A percentile compares a stretch with the other conserved stretches of the same genome.
These are phyloP conservation scores for Salisapilia sapeloensis DNA, from an alignment of 352 stramenopile species.

Conservation along the genomic window DNA sequence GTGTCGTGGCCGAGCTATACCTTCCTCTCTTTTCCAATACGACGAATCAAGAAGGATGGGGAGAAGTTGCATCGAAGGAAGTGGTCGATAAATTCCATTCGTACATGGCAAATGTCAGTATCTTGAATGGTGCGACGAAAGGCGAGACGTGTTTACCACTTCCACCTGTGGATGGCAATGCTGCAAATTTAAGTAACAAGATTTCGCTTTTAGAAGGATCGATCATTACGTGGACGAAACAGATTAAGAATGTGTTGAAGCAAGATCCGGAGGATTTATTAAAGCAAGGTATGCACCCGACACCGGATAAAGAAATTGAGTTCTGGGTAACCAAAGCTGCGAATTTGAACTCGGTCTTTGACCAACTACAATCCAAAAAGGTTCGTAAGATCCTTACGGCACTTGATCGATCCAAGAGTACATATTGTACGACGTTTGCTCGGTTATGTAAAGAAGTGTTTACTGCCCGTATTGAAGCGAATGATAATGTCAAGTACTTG, in stretches of 20 bases:
- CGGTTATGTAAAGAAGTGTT: constrained; percentile 96
- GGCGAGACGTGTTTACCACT: constrained; percentile 94
- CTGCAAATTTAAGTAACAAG: constrained; percentile 74
- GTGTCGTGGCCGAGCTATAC: constrained; percentile 89
- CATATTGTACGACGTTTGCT: constrained; percentile 93
- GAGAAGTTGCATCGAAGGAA: constrained; percentile 92
- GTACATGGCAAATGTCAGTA: constrained; percentile 92
- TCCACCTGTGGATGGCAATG: constrained; percentile 80
- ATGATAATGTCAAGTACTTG: constrained; percentile 98
- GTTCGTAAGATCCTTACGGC: constrained; percentile 90
- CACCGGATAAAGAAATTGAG: constrained; percentile 92
- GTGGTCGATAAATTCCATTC: constrained; percentile 95
- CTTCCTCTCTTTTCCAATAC: constrained; percentile 91
- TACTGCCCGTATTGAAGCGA: constrained; percentile 90
- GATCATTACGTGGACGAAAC: constrained; percentile 98
- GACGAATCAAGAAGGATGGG: constrained; percentile 91
- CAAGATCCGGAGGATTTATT: constrained; percentile 93
- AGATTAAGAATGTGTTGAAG: constrained; percentile 98
- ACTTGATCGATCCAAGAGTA: constrained; percentile 91
- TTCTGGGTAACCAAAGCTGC: constrained; percentile 97
- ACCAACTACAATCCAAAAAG: constrained; percentile 86
- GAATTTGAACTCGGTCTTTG: constrained; percentile 92
- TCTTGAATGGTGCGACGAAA: constrained; percentile 94
- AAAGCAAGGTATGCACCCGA: constrained; percentile 93
- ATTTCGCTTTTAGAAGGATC: constrained; percentile 95